Percentiles rank a stretch among this genome's conserved stretches.
These are phyloP conservation scores for Ustilago cynodontis DNA, from an alignment of 1,284 basidiomycete species.

Conservation along the genomic window DNA sequence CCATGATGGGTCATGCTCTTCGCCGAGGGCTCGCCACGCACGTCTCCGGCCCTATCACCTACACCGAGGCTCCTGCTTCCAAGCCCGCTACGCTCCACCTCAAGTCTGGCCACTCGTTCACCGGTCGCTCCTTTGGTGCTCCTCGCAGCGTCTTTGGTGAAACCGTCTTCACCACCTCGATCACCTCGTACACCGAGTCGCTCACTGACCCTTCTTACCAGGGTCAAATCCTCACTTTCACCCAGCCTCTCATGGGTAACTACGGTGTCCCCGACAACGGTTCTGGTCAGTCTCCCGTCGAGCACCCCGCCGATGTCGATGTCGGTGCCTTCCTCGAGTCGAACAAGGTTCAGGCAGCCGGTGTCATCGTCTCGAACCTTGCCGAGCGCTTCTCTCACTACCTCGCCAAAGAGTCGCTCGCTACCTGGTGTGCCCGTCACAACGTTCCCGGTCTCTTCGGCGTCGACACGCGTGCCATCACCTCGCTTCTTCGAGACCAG, in stretches of 20 bases:
- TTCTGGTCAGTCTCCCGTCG: slow-evolving; percentile 64
- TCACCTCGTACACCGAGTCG: slow-evolving; percentile 98
- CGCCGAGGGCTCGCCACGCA: slow-evolving; percentile 31
- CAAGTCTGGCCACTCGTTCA: slow-evolving; percentile 92
- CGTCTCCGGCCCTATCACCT: slow-evolving; percentile 55
- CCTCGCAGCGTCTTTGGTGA: slow-evolving; percentile 91
- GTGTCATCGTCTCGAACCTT: slow-evolving; percentile 92
- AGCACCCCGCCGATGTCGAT: slow-evolving; percentile 75
- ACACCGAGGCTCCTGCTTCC: slow-evolving; percentile 60
- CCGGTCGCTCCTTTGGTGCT: slow-evolving; percentile 89
- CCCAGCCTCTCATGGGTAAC: slow-evolving; percentile 97
- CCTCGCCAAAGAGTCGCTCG: slow-evolving; percentile 89
- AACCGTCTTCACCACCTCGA: slow-evolving; percentile 98
- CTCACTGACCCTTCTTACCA: slow-evolving; percentile 99
- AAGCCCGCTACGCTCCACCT: slow-evolving; percentile 88
- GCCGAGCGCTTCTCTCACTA: slow-evolving; percentile 96
- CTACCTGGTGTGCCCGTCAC: slow-evolving; percentile 92
- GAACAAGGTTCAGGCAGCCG: slow-evolving; percentile 87
- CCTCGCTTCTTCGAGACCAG: slow-evolving; percentile 91
- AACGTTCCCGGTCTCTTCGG: slow-evolving; percentile 94
- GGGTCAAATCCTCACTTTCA: slow-evolving; percentile 97
- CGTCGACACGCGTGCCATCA: slow-evolving; percentile 97
- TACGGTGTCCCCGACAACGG: slow-evolving; percentile 92
- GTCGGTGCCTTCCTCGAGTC: slow-evolving; percentile 79
- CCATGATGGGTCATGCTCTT: slow-evolving; percentile 10